A percentile compares a stretch with the other conserved stretches of the same genome.
phyloP scores from a whole-genome alignment of 805 yeast genomes.

The Dipodascus geniculatus region DNA sequence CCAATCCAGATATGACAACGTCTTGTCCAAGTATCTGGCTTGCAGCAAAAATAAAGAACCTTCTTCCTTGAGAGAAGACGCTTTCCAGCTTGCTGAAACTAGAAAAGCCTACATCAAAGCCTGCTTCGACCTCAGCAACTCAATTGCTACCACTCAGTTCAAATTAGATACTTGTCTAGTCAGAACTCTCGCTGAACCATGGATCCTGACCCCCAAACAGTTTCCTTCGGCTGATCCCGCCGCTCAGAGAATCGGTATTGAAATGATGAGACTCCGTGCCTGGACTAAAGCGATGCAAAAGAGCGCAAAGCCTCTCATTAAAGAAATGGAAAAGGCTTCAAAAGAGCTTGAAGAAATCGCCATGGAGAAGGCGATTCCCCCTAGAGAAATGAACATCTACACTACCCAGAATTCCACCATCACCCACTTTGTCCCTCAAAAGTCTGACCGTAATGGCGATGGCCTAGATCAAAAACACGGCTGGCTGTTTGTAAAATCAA shows the following conservation, averaged over 20 bases:
- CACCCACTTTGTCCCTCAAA: slow-evolving; percentile 4
- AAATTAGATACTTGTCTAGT: slow-evolving; percentile 19
- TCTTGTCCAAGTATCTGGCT: slow-evolving; percentile 41
- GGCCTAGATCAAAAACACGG: slow-evolving; percentile 48
- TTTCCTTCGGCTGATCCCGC: slow-evolving; percentile 11
- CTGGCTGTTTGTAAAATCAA: slow-evolving; percentile 65
- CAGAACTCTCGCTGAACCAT: slow-evolving; percentile 21
- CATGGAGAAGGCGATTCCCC: slow-evolving; percentile 42
- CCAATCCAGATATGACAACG: slow-evolving; percentile 59
- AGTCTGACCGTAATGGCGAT: background rate
- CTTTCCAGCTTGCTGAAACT: slow-evolving; percentile 58
- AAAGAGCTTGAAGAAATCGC: slow-evolving; percentile 52
- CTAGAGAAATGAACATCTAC: slow-evolving; percentile 48
- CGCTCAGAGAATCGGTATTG: slow-evolving; percentile 24
- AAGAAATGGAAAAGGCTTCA: slow-evolving; percentile 46
- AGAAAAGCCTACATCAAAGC: slow-evolving; percentile 44
- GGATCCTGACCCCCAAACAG: slow-evolving; percentile 12
- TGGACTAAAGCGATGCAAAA: slow-evolving; percentile 28
- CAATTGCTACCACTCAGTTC: slow-evolving; percentile 15
- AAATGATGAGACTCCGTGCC: slow-evolving; percentile 29
- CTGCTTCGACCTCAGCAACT: slow-evolving; percentile 22
- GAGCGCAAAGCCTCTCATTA: slow-evolving; percentile 27
- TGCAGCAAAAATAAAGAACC: slow-evolving; percentile 53
- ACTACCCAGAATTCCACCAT: slow-evolving; percentile 37
- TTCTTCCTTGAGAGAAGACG: slow-evolving; percentile 59